Evolutionary conservation across 2,329 filamentous ascomycete genomes (phyloP).

Genomic region (Xylaria sp.): DNA sequence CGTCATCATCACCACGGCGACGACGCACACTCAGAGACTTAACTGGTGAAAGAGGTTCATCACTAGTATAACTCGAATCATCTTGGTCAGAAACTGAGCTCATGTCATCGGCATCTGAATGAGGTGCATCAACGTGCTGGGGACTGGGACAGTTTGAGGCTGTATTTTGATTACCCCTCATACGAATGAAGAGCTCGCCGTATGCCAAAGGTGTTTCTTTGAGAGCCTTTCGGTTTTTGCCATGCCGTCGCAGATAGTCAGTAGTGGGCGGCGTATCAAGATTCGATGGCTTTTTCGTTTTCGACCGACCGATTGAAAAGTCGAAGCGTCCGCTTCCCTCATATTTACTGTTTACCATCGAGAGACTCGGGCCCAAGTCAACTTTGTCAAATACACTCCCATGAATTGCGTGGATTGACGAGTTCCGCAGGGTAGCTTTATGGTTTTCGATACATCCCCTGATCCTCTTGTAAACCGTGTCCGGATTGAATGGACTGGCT

Average conservation of each 20-base stretch:
- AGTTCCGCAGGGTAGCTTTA: slow-evolving; percentile 23
- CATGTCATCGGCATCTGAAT: slow-evolving; percentile 44
- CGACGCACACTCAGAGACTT: slow-evolving; percentile 42
- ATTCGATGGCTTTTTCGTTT: slow-evolving; percentile 30
- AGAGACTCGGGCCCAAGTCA: slow-evolving; percentile 48
- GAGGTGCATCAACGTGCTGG: slow-evolving; percentile 35
- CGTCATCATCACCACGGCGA: slow-evolving; percentile 47
- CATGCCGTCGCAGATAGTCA: slow-evolving; percentile 44
- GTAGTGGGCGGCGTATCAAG: slow-evolving; percentile 40
- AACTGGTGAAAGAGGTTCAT: slow-evolving; percentile 45
- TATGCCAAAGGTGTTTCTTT: slow-evolving; percentile 36
- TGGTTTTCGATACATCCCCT: slow-evolving; percentile 41
- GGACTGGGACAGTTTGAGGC: slow-evolving; percentile 37
- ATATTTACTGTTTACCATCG: slow-evolving; percentile 54
- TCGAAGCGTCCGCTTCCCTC: slow-evolving; percentile 52
- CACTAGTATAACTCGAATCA: slow-evolving; percentile 46
- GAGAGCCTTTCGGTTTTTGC: slow-evolving; percentile 37
- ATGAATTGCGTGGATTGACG: slow-evolving; percentile 30
- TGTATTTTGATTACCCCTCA: slow-evolving; percentile 33
- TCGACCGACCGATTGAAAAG: slow-evolving; percentile 35
- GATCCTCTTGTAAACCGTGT: slow-evolving; percentile 55
- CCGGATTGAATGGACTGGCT: slow-evolving; percentile 52
- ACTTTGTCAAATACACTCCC: slow-evolving; percentile 50
- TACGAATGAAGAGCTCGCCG: slow-evolving; percentile 35
- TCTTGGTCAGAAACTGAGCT: slow-evolving; percentile 53